Evolutionary conservation across 2,329 filamentous ascomycete species (phyloP), one percentile per base, ranked within the genome.

Genomic region (Fusarium citri): DNA sequence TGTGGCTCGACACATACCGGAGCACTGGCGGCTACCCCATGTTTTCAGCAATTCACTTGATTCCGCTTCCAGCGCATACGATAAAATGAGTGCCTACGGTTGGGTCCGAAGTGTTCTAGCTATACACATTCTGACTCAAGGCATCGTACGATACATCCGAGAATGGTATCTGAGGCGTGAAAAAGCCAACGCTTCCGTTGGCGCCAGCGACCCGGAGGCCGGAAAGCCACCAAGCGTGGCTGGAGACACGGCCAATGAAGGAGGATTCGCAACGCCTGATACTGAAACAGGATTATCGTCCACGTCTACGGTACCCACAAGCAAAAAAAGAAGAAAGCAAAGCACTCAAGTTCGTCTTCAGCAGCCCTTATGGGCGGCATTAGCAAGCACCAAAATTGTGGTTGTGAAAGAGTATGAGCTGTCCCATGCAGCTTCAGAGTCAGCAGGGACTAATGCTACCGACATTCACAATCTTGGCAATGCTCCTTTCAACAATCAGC

Each of bases 301-400:
- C 8, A 66, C 67, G 76, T 82, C 82, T 81, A 76, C 89, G 82
- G 80, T 79, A 59, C 78, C 80, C 77, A 87, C 82, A 83, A 88
- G 87, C 69, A 97, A 96, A 82, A 96, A 94, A 83, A 92, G 93
- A 82, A 89, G 92, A 82, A 95, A 96, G 82, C 94, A 97, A 81
- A 95, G 93, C 77, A 94, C 94, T 62, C 93, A 96, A 80, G 94
- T 97, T 72, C 88, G 94, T 79, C 93, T 94, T 78, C 91, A 94
- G 77, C 94, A 98, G 82, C 94, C 94, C 50, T 88, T 98, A 71
- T 98, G 94, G 94, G 94, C 94, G 69, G 94, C 94, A 49, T 88
- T 98, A 74, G 94, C 94, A 54, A 97, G 94, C 82, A 97, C 94
- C 77, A 98, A 98, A 85, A 94, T 98, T 78, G 95, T 96, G 74